Evolutionary conservation across 352 stramenopile genomes (phyloP).

Genomic region (Globisporangium viniferum): DNA sequence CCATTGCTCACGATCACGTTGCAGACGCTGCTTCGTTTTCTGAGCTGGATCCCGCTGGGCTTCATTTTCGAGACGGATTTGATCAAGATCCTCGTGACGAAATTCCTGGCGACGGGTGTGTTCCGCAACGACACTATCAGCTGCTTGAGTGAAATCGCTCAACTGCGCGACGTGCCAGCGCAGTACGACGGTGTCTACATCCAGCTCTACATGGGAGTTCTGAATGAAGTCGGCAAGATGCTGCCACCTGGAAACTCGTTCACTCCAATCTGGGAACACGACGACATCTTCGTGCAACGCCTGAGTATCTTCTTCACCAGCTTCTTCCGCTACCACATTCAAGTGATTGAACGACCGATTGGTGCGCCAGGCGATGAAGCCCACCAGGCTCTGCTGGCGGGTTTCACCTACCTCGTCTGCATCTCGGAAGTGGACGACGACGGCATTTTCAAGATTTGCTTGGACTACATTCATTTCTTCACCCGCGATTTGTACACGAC

Average conservation of each 20-base stretch:
- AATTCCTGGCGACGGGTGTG: slow-evolving; percentile 92
- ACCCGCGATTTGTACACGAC: slow-evolving; percentile 95
- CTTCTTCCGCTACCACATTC: slow-evolving; percentile 94
- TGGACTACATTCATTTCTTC: slow-evolving; percentile 98
- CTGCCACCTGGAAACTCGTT: slow-evolving; percentile 91
- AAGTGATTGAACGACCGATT: slow-evolving; percentile 92
- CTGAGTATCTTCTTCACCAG: slow-evolving; percentile 97
- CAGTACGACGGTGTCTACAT: slow-evolving; percentile 95
- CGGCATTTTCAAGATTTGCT: slow-evolving; percentile 98
- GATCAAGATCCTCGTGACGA: slow-evolving; percentile 94
- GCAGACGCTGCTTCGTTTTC: slow-evolving; percentile 96
- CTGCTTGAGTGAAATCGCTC: slow-evolving; percentile 98
- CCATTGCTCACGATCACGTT: slow-evolving; percentile 95
- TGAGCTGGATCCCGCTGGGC: slow-evolving; percentile 98
- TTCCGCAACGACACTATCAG: slow-evolving; percentile 98
- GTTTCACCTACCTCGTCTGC: slow-evolving; percentile 91
- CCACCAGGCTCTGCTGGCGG: slow-evolving; percentile 90
- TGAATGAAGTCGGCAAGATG: slow-evolving; percentile 91
- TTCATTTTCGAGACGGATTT: slow-evolving; percentile 99
- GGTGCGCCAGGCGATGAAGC: slow-evolving; percentile 74
- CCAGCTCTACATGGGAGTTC: slow-evolving; percentile 93
- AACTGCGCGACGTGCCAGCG: slow-evolving; percentile 88
- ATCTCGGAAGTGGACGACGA: slow-evolving; percentile 93
- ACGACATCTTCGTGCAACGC: slow-evolving; percentile 96
- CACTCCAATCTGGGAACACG: slow-evolving; percentile 91